Percentiles rank a stretch among this genome's conserved stretches.
Evolutionary conservation across 805 yeast genomes (phyloP).

Genomic region (Monosporozyma yasuniensis): DNA sequence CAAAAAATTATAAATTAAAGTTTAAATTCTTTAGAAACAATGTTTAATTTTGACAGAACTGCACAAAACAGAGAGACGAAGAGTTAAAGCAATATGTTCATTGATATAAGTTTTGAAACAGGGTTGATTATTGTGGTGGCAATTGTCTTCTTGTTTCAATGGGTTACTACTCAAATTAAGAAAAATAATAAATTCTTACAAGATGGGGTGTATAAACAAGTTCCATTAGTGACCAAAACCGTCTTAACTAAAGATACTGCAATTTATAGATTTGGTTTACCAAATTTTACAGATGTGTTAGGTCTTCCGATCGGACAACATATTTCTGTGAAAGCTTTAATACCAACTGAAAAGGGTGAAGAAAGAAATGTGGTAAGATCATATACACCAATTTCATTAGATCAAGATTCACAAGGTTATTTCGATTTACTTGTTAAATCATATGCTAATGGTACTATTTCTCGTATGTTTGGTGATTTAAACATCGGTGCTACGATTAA

Average conservation of each 20-base stretch:
- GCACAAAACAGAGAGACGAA: too few relatives aligned
- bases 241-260: conserved; percentile 74
- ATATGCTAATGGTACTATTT: conserved; percentile 77
- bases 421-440: conserved; percentile 82
- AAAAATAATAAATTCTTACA: conserved; percentile 39
- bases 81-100: too few relatives aligned
- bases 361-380: conserved; percentile 79
- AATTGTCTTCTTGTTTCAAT: not conserved
- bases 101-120: not conserved
- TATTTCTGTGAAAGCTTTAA: conserved; percentile 65
- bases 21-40: too few relatives aligned
- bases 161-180: not conserved
- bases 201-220: conserved; percentile 61
- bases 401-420: conserved; percentile 61
- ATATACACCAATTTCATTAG: conserved; percentile 83
- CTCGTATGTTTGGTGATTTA: conserved; percentile 61
- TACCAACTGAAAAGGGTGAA: conserved; percentile 31
- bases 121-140: not conserved
- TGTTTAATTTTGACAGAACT: too few relatives aligned
- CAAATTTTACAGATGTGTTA: conserved; percentile 59
- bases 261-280: conserved; percentile 74
- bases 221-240: conserved; percentile 72
- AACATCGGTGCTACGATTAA: conserved; percentile 70
- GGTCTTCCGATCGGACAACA: conserved; percentile 96
- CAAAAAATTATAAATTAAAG: not conserved